Evolutionary conservation across 139 green algal species (phyloP).

Genomic region (Chlamydomonas applanata): DNA sequence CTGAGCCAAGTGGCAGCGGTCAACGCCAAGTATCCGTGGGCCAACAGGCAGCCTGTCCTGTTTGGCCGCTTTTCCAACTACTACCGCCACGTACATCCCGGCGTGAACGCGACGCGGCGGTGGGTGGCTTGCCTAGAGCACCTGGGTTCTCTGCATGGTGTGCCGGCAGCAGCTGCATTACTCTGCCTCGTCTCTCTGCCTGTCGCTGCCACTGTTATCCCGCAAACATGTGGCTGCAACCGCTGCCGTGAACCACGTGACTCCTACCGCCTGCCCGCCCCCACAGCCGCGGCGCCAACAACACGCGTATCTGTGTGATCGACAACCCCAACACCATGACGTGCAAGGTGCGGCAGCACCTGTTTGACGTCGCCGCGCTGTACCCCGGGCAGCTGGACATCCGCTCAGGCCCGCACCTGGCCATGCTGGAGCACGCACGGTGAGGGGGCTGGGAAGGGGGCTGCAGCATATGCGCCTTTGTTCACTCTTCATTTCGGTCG

Average conservation of each 20-base stretch:
- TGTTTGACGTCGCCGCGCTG: constrained; percentile 19
- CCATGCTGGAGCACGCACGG: constrained; percentile 10
- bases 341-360: constrained; percentile 35
- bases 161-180: no score
- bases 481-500: no score
- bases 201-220: no score
- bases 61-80: constrained; percentile 38
- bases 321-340: constrained; percentile 18
- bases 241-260: no score
- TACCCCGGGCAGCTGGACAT: constrained; percentile 15
- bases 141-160: not conserved
- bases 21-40: constrained; percentile 26
- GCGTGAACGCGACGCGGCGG: not conserved
- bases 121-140: not conserved
- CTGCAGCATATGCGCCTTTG: no score
- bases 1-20: constrained; percentile 5
- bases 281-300: constrained; percentile 2
- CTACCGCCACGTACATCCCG: constrained; percentile 27
- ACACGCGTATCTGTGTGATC: constrained; percentile 23
- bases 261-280: not conserved
- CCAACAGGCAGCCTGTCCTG: not conserved
- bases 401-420: not conserved
- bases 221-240: no score
- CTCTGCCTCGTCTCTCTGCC: no score
- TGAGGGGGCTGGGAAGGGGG: no score